Evolutionary conservation across 768 basidiomycete genomes (phyloP).

Genomic region (Lentinula sp.): DNA sequence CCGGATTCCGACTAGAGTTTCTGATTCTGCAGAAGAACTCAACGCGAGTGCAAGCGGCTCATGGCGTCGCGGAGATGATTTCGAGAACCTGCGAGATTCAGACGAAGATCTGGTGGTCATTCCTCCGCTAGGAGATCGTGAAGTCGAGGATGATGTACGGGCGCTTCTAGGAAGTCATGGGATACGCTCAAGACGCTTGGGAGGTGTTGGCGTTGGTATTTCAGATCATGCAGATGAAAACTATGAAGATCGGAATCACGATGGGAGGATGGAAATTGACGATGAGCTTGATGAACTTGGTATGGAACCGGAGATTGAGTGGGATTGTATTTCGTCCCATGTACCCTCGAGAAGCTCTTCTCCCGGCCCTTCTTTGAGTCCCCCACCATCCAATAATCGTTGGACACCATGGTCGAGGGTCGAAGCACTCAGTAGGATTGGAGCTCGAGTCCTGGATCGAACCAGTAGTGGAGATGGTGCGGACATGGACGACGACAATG

Average conservation of each 20-base stretch:
- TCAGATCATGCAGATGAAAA: neutral
- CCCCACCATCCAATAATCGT: neutral
- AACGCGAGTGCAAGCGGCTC: neutral
- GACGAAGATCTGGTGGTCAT: constrained; percentile 50
- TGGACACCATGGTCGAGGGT: constrained; percentile 6
- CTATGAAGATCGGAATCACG: constrained; percentile 10
- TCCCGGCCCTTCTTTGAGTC: constrained; percentile 28
- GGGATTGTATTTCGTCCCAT: constrained; percentile 42
- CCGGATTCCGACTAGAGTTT: constrained; percentile 32
- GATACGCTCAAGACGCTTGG: constrained; percentile 26
- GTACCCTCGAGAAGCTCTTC: constrained; percentile 43
- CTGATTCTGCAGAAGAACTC: neutral
- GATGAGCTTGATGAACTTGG: constrained; percentile 21
- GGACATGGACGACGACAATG: neutral
- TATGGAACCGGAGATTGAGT: constrained; percentile 32
- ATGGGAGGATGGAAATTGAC: constrained; percentile 35
- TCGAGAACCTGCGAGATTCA: constrained; percentile 11
- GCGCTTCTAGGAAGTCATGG: constrained; percentile 47
- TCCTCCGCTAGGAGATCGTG: constrained; percentile 47
- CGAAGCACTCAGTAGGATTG: constrained; percentile 2
- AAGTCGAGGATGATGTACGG: constrained; percentile 52
- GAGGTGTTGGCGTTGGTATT: constrained; percentile 6
- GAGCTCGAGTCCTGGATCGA: neutral
- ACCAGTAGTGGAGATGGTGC: neutral
- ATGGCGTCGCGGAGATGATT: constrained; percentile 11